These are phyloP conservation scores for Paragyromitra xinjiangensis DNA, from an alignment of 495 filamentous ascomycete species.

Conservation along the genomic window DNA sequence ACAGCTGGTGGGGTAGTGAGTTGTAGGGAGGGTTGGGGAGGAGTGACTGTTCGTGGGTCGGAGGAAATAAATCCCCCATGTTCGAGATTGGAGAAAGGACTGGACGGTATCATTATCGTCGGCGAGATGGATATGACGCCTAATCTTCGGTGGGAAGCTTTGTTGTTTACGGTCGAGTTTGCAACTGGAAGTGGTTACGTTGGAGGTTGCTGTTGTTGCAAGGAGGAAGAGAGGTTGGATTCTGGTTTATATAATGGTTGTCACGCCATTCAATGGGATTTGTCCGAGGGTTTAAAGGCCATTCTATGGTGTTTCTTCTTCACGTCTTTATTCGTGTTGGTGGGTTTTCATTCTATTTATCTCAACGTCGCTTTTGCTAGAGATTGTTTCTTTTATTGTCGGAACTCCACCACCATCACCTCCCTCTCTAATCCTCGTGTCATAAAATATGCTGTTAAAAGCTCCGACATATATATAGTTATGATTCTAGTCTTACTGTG, in stretches of 20 bases:
- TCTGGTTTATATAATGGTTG: conserved; percentile 7
- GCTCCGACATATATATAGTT: too few relatives aligned
- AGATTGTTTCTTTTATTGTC: background rate
- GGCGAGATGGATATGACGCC: background rate
- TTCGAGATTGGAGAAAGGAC: background rate
- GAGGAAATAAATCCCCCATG: background rate
- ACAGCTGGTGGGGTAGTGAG: background rate
- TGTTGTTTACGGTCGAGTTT: background rate
- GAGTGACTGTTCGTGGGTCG: background rate
- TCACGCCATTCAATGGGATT: background rate
- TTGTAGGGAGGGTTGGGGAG: background rate
- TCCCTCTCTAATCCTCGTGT: too few relatives aligned
- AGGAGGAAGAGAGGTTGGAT: background rate
- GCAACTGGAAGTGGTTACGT: background rate
- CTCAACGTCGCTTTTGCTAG: background rate
- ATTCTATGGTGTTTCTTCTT: background rate
- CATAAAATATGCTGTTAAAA: too few relatives aligned
- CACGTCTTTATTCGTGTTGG: background rate
- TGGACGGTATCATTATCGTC: background rate
- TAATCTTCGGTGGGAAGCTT: background rate
- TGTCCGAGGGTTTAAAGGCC: background rate
- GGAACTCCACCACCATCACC: too few relatives aligned
- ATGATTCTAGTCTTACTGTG: too few relatives aligned
- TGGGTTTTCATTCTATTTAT: background rate
- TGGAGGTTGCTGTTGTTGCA: background rate